phyloP scores from a whole-genome alignment of 805 yeast species.

The Ascoidea rubescens region DNA sequence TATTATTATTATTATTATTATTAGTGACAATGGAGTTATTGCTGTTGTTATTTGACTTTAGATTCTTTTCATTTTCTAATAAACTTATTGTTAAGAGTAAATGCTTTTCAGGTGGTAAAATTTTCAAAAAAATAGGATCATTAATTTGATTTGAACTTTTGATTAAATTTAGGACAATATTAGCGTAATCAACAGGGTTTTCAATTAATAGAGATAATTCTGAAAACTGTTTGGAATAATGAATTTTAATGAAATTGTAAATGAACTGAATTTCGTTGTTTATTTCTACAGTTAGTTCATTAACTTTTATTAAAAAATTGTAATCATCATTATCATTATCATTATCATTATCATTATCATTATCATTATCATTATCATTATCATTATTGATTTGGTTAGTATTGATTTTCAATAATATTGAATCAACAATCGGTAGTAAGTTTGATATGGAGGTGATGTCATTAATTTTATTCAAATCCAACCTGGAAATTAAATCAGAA shows the following conservation, averaged over 20 bases:
- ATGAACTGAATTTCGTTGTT: slow-evolving; percentile 37
- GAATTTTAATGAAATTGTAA: slow-evolving; percentile 32
- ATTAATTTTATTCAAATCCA: not conserved
- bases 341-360: slow-evolving; percentile 7
- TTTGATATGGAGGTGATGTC: not conserved
- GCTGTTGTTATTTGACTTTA: slow-evolving; percentile 21
- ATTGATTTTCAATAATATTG: not conserved
- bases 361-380: slow-evolving; percentile 4
- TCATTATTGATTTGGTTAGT: slow-evolving; percentile 3
- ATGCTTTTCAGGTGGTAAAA: slow-evolving; percentile 47
- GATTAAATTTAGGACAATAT: slow-evolving; percentile 35
- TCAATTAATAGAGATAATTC: slow-evolving; percentile 54
- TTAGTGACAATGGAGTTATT: slow-evolving; percentile 3
- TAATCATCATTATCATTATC: slow-evolving; percentile 4
- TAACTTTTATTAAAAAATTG: slow-evolving; percentile 41
- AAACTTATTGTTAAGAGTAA: slow-evolving; percentile 68
- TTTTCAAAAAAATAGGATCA: slow-evolving; percentile 11
- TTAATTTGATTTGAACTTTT: slow-evolving; percentile 23
- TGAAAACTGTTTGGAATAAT: slow-evolving; percentile 50
- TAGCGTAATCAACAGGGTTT: slow-evolving; percentile 48
- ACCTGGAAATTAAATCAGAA: not conserved
- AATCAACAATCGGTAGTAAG: not conserved
- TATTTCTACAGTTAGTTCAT: slow-evolving; percentile 39
- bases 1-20: too few relatives aligned
- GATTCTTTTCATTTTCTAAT: slow-evolving; percentile 24